Percentiles rank a stretch among this genome's conserved stretches.
phyloP scores from a whole-genome alignment of 2,329 filamentous ascomycete species.

The Ophiostoma sp. region DNA sequence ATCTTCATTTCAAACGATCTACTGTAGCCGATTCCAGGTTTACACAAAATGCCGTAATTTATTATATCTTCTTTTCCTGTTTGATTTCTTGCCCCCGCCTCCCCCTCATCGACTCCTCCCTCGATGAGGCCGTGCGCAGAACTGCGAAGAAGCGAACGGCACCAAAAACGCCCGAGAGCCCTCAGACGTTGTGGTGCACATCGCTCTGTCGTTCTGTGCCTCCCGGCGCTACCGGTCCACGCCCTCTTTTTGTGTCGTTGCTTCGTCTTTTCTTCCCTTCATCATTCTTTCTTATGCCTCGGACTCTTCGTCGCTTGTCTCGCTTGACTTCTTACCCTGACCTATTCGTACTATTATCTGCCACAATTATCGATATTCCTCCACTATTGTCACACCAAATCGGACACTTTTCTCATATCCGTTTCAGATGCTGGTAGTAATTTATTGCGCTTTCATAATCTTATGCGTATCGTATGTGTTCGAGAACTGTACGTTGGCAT shows the following conservation, averaged over 20 bases:
- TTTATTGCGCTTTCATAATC: neutral
- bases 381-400: neutral
- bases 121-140: conserved; percentile 2
- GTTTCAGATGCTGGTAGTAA: neutral
- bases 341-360: too few species aligned
- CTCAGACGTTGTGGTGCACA: conserved; percentile 8
- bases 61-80: neutral
- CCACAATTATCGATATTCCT: neutral
- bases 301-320: neutral
- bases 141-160: neutral
- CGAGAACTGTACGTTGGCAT: neutral
- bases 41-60: neutral
- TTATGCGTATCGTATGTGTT: neutral
- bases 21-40: neutral
- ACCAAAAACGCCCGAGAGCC: conserved; percentile 16
- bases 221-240: conserved; percentile 7
- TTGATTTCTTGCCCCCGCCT: neutral
- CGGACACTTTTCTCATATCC: neutral
- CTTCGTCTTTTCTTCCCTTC: neutral
- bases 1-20: neutral
- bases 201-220: neutral
- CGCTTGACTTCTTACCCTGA: too few species aligned
- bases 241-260: neutral
- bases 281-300: neutral
- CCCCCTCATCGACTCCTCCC: neutral